Percentiles rank a stretch among this genome's conserved stretches.
Evolutionary conservation across 106 monocot species (phyloP).

Genomic region (Posidonia australis): DNA sequence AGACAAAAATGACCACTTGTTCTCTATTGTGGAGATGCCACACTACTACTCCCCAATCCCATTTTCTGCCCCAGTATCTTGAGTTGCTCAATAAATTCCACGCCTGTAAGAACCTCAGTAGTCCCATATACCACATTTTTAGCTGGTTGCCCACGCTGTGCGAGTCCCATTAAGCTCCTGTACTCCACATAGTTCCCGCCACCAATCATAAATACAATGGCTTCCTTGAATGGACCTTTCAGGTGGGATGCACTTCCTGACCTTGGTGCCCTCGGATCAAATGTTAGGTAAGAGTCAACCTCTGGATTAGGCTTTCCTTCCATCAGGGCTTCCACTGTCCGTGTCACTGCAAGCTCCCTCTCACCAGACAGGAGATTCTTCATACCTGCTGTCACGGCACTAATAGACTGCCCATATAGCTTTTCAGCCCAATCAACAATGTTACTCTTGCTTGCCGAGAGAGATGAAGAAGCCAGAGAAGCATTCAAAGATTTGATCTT

Average conservation of each 20-base stretch:
- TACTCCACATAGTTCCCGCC: constrained; percentile 94
- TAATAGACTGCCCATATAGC: constrained; percentile 85
- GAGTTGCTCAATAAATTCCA: constrained; percentile 79
- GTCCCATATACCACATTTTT: constrained; percentile 92
- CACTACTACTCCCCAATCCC: constrained; percentile 50
- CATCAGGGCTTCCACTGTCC: constrained; percentile 88
- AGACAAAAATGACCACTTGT: neutral
- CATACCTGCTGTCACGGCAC: constrained; percentile 90
- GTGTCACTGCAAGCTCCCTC: constrained; percentile 68
- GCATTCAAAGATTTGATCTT: constrained; percentile 83
- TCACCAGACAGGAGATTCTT: constrained; percentile 85
- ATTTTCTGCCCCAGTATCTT: constrained; percentile 68
- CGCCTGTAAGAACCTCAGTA: constrained; percentile 72
- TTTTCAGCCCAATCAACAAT: constrained; percentile 98
- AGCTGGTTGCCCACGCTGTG: constrained; percentile 44
- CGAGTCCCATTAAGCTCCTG: constrained; percentile 82
- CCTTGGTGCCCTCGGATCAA: constrained; percentile 76
- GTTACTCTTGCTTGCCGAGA: constrained; percentile 61
- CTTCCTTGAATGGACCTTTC: constrained; percentile 91
- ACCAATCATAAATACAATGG: constrained; percentile 95
- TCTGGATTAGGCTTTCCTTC: constrained; percentile 92
- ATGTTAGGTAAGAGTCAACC: constrained; percentile 65
- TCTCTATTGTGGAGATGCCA: constrained; percentile 11
- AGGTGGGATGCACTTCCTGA: constrained; percentile 36
- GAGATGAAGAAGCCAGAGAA: constrained; percentile 50